Conservation (phyloP, 192 early-diverging fungal genomes). For the Backusella psychrophila region DNA sequence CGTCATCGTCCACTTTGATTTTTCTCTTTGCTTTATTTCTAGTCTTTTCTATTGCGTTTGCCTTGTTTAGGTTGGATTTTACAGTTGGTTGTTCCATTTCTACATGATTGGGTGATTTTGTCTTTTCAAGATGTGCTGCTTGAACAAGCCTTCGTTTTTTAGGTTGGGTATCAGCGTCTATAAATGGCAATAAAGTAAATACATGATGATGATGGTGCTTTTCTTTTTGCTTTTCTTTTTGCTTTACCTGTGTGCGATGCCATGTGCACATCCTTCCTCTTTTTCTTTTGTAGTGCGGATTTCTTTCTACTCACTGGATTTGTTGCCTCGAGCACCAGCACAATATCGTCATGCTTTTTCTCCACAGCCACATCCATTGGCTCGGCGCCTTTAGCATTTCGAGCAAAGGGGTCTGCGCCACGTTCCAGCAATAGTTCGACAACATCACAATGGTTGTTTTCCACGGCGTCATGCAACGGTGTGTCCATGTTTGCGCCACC, state of each 20-base stretch:
- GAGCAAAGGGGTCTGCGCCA: conserved; percentile 46
- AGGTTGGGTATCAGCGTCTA: not conserved
- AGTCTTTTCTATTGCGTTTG: not conserved
- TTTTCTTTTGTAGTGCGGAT: not conserved
- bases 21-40: not conserved
- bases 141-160: conserved; percentile 31
- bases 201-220: not conserved
- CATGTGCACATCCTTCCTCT: not conserved
- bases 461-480: conserved; percentile 64
- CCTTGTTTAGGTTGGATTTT: not conserved
- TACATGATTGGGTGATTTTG: not conserved
- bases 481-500: conserved; percentile 56
- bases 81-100: not conserved
- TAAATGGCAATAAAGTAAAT: not conserved
- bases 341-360: conserved; percentile 28
- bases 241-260: not conserved
- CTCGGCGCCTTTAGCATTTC: conserved; percentile 53
- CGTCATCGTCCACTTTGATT: not conserved
- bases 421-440: conserved; percentile 43
- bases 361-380: conserved; percentile 52
- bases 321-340: not conserved
- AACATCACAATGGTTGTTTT: conserved; percentile 46
- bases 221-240: not conserved
- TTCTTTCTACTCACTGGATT: conserved; percentile 9
- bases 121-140: conserved; percentile 17